These are phyloP conservation scores for Hymenotorrendiella dingleyae DNA, from an alignment of 2,329 filamentous ascomycete genomes.

Conservation along the genomic window DNA sequence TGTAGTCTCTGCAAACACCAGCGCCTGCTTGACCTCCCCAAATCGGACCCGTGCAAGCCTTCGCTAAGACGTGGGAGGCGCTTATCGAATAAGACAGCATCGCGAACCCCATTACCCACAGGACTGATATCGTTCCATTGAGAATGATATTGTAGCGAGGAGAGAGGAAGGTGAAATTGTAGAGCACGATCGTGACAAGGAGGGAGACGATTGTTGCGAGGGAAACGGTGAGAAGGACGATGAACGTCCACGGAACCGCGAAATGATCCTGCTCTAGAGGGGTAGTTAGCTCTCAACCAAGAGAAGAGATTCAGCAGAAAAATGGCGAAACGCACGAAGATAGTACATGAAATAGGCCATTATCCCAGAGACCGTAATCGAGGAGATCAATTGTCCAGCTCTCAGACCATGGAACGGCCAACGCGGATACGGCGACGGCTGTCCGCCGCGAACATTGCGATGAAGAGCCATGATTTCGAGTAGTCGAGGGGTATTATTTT, in stretches of 20 bases:
- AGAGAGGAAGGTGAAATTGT: slow-evolving; percentile 28
- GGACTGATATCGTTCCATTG: slow-evolving; percentile 18
- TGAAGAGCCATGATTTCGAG: slow-evolving; percentile 13
- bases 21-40: slow-evolving; percentile 22
- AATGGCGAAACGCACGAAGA: slow-evolving; percentile 17
- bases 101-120: slow-evolving; percentile 24
- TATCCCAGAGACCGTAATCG: slow-evolving; percentile 22
- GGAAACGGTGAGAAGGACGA: slow-evolving; percentile 23
- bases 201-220: slow-evolving; percentile 20
- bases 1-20: slow-evolving; percentile 27
- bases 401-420: slow-evolving; percentile 25
- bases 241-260: slow-evolving; percentile 27
- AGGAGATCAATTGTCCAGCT: slow-evolving; percentile 20
- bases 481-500: too few species aligned
- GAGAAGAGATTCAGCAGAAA: too few species aligned
- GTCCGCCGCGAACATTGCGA: slow-evolving; percentile 24
- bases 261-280: too few species aligned
- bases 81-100: slow-evolving; percentile 25
- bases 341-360: slow-evolving; percentile 28
- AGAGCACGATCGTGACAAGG: slow-evolving; percentile 24
- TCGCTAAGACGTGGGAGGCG: slow-evolving; percentile 20
- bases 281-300: too few species aligned
- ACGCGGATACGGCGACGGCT: slow-evolving; percentile 27
- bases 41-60: slow-evolving; percentile 16
- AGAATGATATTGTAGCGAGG: slow-evolving; percentile 25